Conservation (phyloP, 2,329 filamentous ascomycete species). For the Ophiostoma triangulosporum region DNA sequence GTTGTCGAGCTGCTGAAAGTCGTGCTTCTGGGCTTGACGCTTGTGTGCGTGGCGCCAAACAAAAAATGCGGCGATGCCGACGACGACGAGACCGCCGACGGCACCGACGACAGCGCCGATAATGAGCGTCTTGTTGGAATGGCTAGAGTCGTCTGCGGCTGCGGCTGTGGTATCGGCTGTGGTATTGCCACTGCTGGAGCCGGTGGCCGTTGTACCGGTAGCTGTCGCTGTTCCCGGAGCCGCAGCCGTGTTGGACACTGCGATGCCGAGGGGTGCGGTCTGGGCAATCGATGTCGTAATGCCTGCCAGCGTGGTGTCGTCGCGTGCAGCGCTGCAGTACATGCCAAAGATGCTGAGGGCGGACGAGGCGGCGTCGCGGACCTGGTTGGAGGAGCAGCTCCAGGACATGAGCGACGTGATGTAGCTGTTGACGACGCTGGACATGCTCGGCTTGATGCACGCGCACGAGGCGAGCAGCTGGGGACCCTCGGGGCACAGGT, state of each 20-base stretch:
- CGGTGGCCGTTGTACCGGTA: background rate
- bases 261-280: slow-evolving; percentile 1
- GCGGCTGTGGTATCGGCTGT: background rate
- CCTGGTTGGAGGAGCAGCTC: slow-evolving; percentile 26
- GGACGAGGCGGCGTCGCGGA: slow-evolving; percentile 27
- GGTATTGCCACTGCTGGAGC: background rate
- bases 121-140: slow-evolving; percentile 22
- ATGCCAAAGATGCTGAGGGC: slow-evolving; percentile 28
- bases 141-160: background rate
- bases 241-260: background rate
- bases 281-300: slow-evolving; percentile 25
- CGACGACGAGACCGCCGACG: slow-evolving; percentile 19
- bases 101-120: slow-evolving; percentile 22
- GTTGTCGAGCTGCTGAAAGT: slow-evolving; percentile 11
- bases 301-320: slow-evolving; percentile 25
- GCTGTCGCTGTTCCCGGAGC: background rate
- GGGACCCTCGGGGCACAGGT: slow-evolving; percentile 32
- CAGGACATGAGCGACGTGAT: slow-evolving; percentile 32
- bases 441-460: slow-evolving; percentile 37
- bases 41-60: slow-evolving; percentile 19
- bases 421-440: slow-evolving; percentile 26
- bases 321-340: slow-evolving; percentile 37
- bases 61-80: slow-evolving; percentile 25
- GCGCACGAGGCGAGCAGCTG: slow-evolving; percentile 38
- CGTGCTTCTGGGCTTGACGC: slow-evolving; percentile 10